These are phyloP conservation scores for Cryptococcus amylolentus DNA, from an alignment of 1,284 basidiomycete genomes.

Conservation along the genomic window DNA sequence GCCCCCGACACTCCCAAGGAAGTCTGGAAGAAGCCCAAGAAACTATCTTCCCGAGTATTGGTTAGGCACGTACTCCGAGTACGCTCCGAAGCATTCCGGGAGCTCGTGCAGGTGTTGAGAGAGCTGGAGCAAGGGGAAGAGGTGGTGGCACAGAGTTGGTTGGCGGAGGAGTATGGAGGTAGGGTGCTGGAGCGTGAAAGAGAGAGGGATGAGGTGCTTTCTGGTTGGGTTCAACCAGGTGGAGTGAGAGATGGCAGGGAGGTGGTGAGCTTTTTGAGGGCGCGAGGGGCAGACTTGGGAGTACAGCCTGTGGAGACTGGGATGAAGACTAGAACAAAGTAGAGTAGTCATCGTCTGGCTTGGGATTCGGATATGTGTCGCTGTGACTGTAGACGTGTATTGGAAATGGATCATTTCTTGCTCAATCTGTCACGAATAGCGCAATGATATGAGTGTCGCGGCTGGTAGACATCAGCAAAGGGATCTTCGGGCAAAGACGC, in stretches of 20 bases:
- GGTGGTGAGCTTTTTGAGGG: constrained; percentile 44
- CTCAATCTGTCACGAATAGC: no score
- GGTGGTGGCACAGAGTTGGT: constrained; percentile 43
- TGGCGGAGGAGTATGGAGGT: constrained; percentile 40
- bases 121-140: constrained; percentile 56
- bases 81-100: constrained; percentile 69
- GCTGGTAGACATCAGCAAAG: no score
- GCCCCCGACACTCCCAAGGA: constrained; percentile 28
- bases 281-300: constrained; percentile 40
- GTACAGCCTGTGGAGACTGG: constrained; percentile 2
- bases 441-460: no score
- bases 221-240: constrained; percentile 24
- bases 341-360: not conserved
- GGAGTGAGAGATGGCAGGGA: constrained; percentile 39
- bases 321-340: not conserved
- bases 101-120: constrained; percentile 66
- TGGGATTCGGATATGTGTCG: not conserved
- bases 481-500: no score
- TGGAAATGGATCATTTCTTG: not conserved
- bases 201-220: constrained; percentile 16
- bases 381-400: not conserved
- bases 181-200: constrained; percentile 28
- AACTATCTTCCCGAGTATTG: constrained; percentile 70
- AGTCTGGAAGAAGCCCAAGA: constrained; percentile 43
- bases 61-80: constrained; percentile 80